Evolutionary conservation across 176 grass and related monocot species (phyloP), one percentile per base, ranked within the genome.

Genomic region (Oryza punctata): DNA sequence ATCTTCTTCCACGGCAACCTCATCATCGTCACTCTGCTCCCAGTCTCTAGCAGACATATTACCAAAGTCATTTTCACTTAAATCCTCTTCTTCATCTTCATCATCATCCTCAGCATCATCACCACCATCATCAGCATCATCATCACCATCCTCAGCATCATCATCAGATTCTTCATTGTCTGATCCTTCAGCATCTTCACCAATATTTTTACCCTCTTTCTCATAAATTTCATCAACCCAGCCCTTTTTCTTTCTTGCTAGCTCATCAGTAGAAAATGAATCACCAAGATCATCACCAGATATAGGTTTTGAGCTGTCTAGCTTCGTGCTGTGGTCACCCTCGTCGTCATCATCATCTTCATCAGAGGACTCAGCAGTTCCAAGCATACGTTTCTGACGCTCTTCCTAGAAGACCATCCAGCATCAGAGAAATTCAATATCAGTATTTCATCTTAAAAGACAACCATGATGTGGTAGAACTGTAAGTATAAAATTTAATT

Each of bases 241-340:
- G 2, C 92, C 85, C 30, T 80, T 95, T 88, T 89, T 85, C 65
- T 72, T 84, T 74, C n/a, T 25, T 75, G 44, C 18, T 35, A 85
- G 72, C 35, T 90, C 68, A 52, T 85, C 87, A 38, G 86, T 65
- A 64, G 85, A 78, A 64, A 95, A 95, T 27, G 93, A 93, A 45
- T 95, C 96, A 23, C 96, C 93, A 90, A 98, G 92, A 93, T 93
- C 96, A 67, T 98, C 96, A 19, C 96, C 96, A 77, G 93, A 98
- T 60, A 91, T 80, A 87, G 75, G 66, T 90, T 90, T 95, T 79
- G 82, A 90, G 33, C 82, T 95, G 69, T 78, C 91, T 12, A 11
- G 45, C 85, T 71, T 78, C 40, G 40, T 79, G 15, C 64, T 26
- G 45, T 65, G 21, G 63, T 54, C 76, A 68, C 52, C 84, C 38